These are phyloP conservation scores for Scedosporium aurantiacum DNA, from an alignment of 2,329 filamentous ascomycete genomes.

Conservation along the genomic window DNA sequence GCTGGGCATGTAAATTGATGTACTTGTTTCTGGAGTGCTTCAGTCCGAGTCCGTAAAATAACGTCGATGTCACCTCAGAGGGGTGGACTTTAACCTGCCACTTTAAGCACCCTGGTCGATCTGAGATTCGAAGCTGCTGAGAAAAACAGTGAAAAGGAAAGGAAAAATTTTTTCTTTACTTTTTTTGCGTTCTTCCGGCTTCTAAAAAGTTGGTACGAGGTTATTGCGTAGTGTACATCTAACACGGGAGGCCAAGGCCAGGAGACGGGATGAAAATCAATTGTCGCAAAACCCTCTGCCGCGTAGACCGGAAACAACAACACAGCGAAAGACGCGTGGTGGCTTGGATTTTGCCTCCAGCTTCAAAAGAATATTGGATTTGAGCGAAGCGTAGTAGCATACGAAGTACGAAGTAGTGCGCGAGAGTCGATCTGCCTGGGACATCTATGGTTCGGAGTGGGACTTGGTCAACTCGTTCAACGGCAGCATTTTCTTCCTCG, in stretches of 20 bases:
- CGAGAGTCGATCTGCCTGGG: no score
- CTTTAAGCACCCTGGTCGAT: not conserved
- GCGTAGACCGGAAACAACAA: not conserved
- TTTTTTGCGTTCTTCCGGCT: not conserved
- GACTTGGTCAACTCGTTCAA: no score
- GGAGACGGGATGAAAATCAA: not conserved
- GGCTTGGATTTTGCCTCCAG: no score
- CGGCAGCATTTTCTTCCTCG: no score
- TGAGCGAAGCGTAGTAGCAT: no score
- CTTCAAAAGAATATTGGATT: no score
- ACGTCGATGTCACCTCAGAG: not conserved
- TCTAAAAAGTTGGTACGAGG: not conserved
- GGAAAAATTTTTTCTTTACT: not conserved
- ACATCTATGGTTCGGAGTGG: no score
- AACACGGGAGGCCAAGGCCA: not conserved
- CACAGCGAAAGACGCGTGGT: no score
- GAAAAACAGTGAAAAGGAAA: not conserved
- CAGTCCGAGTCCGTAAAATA: not conserved
- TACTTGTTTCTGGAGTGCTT: not conserved
- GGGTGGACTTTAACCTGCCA: not conserved
- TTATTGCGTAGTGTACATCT: no score
- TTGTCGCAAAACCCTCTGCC: not conserved
- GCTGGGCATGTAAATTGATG: not conserved
- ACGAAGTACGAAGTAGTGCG: no score
- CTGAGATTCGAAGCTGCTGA: not conserved